Conservation (phyloP, 2,329 filamentous ascomycete genomes). For the Penicillium olsonii region DNA sequence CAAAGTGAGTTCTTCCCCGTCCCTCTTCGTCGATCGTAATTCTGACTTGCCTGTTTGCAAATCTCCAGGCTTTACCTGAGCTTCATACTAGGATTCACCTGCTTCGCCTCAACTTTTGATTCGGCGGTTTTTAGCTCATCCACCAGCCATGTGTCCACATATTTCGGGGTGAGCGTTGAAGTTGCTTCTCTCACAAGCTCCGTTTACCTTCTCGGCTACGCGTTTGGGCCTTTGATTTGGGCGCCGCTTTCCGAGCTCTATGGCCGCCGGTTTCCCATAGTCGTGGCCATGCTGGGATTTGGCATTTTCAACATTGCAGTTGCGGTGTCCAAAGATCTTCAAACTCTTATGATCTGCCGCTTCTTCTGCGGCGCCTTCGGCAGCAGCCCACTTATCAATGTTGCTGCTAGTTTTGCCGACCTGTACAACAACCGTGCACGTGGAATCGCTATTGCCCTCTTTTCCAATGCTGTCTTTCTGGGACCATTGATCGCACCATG, state of each 20-base stretch:
- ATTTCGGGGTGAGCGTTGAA: too few species aligned
- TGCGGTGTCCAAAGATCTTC: constrained; percentile 41
- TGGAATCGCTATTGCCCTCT: constrained; percentile 43
- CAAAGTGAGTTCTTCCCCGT: too few species aligned
- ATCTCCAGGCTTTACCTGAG: too few species aligned
- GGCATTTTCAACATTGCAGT: constrained; percentile 51
- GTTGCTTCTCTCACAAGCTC: too few species aligned
- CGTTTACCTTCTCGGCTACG: constrained; percentile 29
- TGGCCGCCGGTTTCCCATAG: constrained; percentile 47
- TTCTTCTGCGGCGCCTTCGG: constrained; percentile 51
- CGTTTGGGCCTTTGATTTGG: constrained; percentile 44
- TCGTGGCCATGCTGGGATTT: constrained; percentile 46
- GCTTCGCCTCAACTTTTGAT: too few species aligned
- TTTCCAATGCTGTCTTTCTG: constrained; percentile 43
- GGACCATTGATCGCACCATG: constrained; percentile 47
- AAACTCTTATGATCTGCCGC: constrained; percentile 42
- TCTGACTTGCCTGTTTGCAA: too few species aligned
- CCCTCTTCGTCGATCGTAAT: too few species aligned
- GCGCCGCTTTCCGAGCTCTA: constrained; percentile 49
- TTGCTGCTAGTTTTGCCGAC: constrained; percentile 47
- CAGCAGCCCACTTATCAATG: constrained; percentile 46
- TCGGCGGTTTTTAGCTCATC: too few species aligned
- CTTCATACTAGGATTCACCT: too few species aligned
- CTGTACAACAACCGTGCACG: constrained; percentile 42
- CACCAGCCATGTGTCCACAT: too few species aligned